A percentile compares a stretch with the other conserved stretches of the same genome.
These are phyloP conservation scores for Poteriospumella lacustris DNA, from an alignment of 108 stramenopile species.

Conservation along the genomic window DNA sequence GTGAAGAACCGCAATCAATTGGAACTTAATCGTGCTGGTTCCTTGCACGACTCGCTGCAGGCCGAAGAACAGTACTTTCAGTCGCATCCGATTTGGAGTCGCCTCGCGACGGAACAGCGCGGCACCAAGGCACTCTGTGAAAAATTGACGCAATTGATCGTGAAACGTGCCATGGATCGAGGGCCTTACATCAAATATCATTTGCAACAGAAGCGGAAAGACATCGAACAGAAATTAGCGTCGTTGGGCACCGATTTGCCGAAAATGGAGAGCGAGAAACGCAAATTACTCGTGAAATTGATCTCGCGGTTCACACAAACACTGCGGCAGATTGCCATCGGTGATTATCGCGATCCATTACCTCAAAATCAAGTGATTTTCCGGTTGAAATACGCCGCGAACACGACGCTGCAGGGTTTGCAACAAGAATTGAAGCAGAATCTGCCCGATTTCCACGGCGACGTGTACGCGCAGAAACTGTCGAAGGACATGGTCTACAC, in stretches of 20 bases:
- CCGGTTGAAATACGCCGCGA: neutral
- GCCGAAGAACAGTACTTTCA: neutral
- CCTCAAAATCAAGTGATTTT: neutral
- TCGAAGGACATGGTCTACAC: neutral
- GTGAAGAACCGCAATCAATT: conserved; percentile 2
- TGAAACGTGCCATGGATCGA: neutral
- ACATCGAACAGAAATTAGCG: neutral
- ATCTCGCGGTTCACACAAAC: neutral
- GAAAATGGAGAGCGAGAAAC: neutral
- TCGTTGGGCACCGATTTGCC: neutral
- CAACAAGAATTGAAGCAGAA: neutral
- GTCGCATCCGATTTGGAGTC: neutral
- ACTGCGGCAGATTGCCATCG: neutral
- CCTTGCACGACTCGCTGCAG: neutral
- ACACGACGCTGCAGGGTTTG: neutral
- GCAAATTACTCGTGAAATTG: neutral
- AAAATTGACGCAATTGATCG: neutral
- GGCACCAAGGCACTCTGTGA: neutral
- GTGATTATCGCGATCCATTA: neutral
- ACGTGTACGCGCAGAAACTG: neutral
- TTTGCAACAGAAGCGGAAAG: neutral
- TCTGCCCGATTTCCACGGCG: neutral
- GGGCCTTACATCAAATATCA: neutral
- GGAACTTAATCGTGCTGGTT: neutral
- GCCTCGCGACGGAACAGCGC: neutral